Base-by-base conservation (phyloP, 805 yeast species). In the Lipomyces sp. region DNA sequence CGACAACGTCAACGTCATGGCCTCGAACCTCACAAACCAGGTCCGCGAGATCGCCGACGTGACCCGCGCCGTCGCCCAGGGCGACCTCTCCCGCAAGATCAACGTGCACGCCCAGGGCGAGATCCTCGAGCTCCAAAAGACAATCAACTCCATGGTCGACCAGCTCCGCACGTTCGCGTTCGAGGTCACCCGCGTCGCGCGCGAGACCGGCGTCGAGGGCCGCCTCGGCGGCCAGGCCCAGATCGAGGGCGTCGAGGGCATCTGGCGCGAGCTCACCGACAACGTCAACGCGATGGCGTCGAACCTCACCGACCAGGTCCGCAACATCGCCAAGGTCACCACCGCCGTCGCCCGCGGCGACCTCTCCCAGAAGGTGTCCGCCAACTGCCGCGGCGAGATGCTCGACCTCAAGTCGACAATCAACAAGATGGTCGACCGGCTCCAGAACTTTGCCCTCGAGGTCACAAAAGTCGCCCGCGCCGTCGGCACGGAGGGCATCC, bases 81-180 rank as follows among this genome's bases (percentile, higher is more conserved):
- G 95, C 62, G 95, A 86, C 66, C 71, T 86, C 59, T 82, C 89
- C 0, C 73, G 89, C 44, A 86, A 86, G 63, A 86, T 87, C 64
- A 85, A 85, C 65, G 95, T 87, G 13, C 91, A 86, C 67, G 95
- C 95, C 6, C 95, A 87, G 66, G 95, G 95, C 42, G 95, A 86
- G 69, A 87, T 86, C 56, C 72, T 85, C 51, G 91, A 84, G 61
- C 75, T 87, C 55, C 95, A 86, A 66, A 84, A 84, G 72, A 87
- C 95, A 7, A 86, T 86, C 62, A 87, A 87, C 65, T 80, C 89
- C 52, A 87, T 86, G 93, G 93, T 86, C 68, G 91, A 84, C 65
- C 93, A 86, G 65, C 76, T 86, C 60, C 73, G 90, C 61, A 82
- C 84, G 22, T 86, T 86, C 69, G 91, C 93, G 1, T 83, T 84